Percentiles rank a stretch among this genome's conserved stretches.
These are phyloP conservation scores for Microdochium nivale DNA, from an alignment of 2,329 filamentous ascomycete species.

Conservation along the genomic window DNA sequence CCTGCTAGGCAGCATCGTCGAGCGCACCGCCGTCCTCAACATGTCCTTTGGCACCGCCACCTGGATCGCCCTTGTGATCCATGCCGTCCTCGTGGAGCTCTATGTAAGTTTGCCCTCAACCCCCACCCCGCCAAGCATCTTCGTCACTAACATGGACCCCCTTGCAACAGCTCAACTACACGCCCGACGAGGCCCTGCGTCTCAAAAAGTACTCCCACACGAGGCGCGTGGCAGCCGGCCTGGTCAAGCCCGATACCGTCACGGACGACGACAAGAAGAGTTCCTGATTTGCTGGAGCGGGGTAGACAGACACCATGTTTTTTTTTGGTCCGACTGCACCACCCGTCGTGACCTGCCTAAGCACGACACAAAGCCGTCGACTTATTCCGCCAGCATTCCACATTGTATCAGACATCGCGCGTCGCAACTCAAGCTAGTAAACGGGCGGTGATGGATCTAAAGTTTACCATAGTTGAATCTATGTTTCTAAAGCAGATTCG, in stretches of 20 bases:
- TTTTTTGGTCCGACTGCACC: too few species aligned
- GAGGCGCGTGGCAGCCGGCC: constrained; percentile 34
- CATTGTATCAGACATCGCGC: too few species aligned
- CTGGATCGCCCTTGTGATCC: constrained; percentile 44
- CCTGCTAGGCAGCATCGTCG: constrained; percentile 16
- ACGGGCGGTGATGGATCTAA: too few species aligned
- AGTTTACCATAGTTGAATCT: too few species aligned
- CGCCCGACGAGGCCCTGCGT: constrained; percentile 32
- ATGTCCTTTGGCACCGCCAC: constrained; percentile 40
- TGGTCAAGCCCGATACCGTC: constrained; percentile 16
- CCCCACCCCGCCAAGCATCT: background rate
- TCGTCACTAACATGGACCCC: background rate
- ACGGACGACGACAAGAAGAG: background rate
- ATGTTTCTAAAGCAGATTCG: too few species aligned
- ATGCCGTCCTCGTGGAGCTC: constrained; percentile 38
- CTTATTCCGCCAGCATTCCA: too few species aligned
- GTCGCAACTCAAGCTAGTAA: too few species aligned
- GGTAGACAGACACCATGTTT: too few species aligned
- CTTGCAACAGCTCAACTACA: constrained; percentile 15
- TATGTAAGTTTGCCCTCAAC: constrained; percentile 29
- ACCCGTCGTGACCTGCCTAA: too few species aligned
- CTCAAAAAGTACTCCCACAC: constrained; percentile 35
- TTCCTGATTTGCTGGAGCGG: too few species aligned
- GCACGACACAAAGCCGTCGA: too few species aligned
- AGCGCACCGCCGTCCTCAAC: constrained; percentile 32